These are phyloP conservation scores for Aspergillus fructus DNA, from an alignment of 2,329 filamentous ascomycete species.

Conservation along the genomic window DNA sequence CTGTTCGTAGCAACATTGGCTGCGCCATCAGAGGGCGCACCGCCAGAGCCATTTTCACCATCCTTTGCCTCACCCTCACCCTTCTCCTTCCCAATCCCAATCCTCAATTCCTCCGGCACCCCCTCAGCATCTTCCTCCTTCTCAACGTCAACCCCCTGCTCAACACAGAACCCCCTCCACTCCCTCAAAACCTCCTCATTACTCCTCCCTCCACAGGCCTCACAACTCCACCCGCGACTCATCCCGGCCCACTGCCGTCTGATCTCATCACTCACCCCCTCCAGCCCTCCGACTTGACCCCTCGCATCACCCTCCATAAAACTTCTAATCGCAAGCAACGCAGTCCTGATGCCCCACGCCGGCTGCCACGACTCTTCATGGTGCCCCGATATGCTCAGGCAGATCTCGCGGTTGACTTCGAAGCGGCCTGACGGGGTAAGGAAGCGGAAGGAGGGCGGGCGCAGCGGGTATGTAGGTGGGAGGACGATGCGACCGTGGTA, in stretches of 20 bases:
- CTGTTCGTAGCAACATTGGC: too few species aligned
- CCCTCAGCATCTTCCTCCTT: constrained; percentile 49
- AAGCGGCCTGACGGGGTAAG: constrained; percentile 88
- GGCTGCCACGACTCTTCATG: constrained; percentile 99
- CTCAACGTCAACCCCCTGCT: constrained; percentile 32
- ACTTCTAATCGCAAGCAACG: constrained; percentile 72
- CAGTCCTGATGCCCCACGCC: constrained; percentile 93
- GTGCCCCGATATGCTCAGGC: constrained; percentile 87
- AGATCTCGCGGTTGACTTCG: constrained; percentile 96
- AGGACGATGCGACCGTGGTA: constrained; percentile 96
- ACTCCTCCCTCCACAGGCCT: constrained; percentile 60
- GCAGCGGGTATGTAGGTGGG: constrained; percentile 83
- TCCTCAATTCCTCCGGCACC: constrained; percentile 5
- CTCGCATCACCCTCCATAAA: constrained; percentile 92
- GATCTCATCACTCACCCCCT: constrained; percentile 64
- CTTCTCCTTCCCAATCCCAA: constrained; percentile 1
- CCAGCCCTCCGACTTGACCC: constrained; percentile 87
- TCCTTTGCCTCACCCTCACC: not conserved
- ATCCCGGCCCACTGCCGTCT: constrained; percentile 68
- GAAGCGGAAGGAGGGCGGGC: constrained; percentile 94
- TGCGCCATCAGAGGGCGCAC: not conserved
- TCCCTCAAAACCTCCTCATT: constrained; percentile 72
- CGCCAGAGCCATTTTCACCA: too few species aligned
- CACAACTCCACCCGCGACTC: constrained; percentile 67
- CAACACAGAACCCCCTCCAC: constrained; percentile 58